Evolutionary conservation across 1,139 yeast species (phyloP), one percentile per base, ranked within the genome.

Genomic region (Hyphopichia wangnamkhiaoensis): DNA sequence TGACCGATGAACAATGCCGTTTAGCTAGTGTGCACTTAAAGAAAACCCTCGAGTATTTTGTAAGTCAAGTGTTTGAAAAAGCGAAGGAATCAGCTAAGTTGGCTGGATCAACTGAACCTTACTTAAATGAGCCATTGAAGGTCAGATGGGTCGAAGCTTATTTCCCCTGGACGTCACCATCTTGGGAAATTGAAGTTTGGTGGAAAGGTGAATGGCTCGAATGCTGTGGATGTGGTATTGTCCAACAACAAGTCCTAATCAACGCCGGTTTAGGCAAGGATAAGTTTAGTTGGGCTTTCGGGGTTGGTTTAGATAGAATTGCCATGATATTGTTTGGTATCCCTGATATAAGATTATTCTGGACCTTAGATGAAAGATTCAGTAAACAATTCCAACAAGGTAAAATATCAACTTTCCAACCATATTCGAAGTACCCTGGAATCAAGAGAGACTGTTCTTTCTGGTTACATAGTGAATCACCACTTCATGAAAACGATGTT

Each of bases 171-270:
- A 93, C 99, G 2, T 82, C 95, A 1, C 99, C 99, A 5, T 88
- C 96, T 25, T 93, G 96, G 93, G 98, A 93, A 56, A 89, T 94
- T 50, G 99, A 93, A 63, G 96, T 93, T 5, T 91, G 95, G 94
- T 94, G 98, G 98, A 88, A 91, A 59, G 96, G 95, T 31, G 96
- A 91, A 51, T 94, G 98, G 98, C 72, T 93, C 31, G 99, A 93
- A 65, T 83, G 96, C 61, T 89, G 96, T 57, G 99, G 99, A 1
- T 88, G 96, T 62, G 99, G 99, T 19, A 75, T 93, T 35, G 96
- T 90, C 3, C 82, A 80, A 52, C 87, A 89, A 51, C 80, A 80
- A 37, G 95, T 93, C 1, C 68, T 90, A 35, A 66, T 79, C 26
- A 85, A 84, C 48, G 78, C 97, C 1, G 94, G 88, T 0, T 70